These are phyloP conservation scores for Claviceps sp. DNA, from an alignment of 2,329 filamentous ascomycete genomes.

Conservation along the genomic window DNA sequence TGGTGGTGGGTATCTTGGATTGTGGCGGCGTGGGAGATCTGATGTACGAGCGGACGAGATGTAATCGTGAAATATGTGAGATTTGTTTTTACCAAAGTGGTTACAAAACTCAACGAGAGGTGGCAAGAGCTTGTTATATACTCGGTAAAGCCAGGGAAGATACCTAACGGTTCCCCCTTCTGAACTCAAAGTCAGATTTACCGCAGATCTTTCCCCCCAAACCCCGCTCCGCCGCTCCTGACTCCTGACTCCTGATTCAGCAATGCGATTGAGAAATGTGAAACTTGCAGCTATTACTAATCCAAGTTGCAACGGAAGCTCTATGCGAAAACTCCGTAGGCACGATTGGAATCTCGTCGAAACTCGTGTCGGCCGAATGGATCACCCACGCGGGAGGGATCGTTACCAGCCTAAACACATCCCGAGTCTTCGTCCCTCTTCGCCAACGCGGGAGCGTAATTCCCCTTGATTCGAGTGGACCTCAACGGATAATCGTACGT, in stretches of 20 bases:
- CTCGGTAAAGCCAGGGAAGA: not conserved
- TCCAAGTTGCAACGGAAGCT: not conserved
- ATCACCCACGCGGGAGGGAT: no score
- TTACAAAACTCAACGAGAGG: not conserved
- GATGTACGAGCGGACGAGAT: not conserved
- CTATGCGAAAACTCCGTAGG: no score
- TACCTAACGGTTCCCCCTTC: not conserved
- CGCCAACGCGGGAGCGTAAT: no score
- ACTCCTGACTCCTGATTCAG: not conserved
- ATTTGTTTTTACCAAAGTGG: not conserved
- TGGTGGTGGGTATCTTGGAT: not conserved
- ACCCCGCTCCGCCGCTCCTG: not conserved
- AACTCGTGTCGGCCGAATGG: not conserved
- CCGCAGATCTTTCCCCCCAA: not conserved
- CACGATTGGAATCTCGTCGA: conserved; percentile 4
- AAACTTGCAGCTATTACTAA: not conserved
- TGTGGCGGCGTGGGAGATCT: not conserved
- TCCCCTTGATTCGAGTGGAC: no score
- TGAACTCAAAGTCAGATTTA: not conserved
- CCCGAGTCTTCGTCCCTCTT: no score
- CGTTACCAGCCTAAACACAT: no score
- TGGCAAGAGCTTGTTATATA: conserved; percentile 1
- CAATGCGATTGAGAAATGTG: not conserved
- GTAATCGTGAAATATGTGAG: not conserved
- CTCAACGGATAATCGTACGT: not conserved